These are phyloP conservation scores for Cyberlindnera maritima DNA, from an alignment of 805 yeast species.

Conservation along the genomic window DNA sequence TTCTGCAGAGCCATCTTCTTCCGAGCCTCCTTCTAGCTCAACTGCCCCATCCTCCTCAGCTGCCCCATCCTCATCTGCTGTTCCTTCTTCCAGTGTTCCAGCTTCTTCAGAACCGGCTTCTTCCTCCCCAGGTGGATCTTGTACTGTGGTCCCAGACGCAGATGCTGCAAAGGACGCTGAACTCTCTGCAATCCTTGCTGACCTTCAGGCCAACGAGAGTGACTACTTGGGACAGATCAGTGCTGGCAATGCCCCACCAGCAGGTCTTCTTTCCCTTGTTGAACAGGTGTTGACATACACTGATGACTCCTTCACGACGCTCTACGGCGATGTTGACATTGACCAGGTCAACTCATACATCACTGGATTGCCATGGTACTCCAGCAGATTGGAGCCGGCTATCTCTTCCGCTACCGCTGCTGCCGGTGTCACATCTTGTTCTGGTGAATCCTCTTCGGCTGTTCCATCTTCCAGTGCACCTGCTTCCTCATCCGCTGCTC, in stretches of 20 bases:
- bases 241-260: constrained; percentile 24
- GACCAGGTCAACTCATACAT: constrained; percentile 22
- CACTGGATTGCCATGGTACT: constrained; percentile 32
- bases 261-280: constrained; percentile 28
- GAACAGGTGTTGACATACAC: constrained; percentile 25
- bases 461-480: background rate
- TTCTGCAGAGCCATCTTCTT: constrained; percentile 1
- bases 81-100: constrained; percentile 29
- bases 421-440: background rate
- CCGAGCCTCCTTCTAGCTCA: constrained; percentile 17
- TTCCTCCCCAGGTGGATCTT: background rate
- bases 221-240: constrained; percentile 21
- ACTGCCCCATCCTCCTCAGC: background rate
- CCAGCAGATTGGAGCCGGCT: background rate
- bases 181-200: constrained; percentile 9
- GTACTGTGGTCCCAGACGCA: too few relatives aligned
- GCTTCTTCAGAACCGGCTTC: constrained; percentile 18
- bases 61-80: background rate
- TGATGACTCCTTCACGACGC: constrained; percentile 2
- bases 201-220: constrained; percentile 12
- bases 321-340: background rate
- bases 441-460: background rate
- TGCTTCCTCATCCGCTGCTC: background rate
- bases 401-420: constrained; percentile 2
- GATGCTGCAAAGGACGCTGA: too few relatives aligned